These are phyloP conservation scores for Rhizopogon roseolus DNA, from an alignment of 768 basidiomycete genomes.

Conservation along the genomic window DNA sequence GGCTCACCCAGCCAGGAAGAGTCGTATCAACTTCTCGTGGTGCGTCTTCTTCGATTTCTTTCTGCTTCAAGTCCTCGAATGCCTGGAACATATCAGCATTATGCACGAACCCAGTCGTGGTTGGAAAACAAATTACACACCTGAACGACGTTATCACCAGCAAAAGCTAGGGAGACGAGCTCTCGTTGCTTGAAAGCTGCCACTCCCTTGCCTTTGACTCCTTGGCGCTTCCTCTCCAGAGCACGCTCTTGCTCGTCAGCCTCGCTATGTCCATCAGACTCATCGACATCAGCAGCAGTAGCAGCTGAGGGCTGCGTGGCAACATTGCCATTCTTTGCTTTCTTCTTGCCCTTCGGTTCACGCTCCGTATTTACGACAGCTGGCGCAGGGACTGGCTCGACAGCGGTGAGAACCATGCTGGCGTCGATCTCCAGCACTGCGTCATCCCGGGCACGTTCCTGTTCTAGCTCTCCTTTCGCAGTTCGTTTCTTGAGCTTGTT, in stretches of 20 bases:
- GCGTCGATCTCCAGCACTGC: conserved; percentile 71
- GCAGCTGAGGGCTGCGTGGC: background rate
- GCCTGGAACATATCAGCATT: conserved; percentile 42
- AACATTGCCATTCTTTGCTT: background rate
- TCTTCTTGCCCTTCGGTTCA: conserved; percentile 15
- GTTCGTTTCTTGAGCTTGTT: conserved; percentile 68
- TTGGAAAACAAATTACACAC: conserved; percentile 34
- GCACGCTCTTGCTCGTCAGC: conserved; percentile 63
- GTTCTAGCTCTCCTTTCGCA: conserved; percentile 52
- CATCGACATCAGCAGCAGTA: conserved; percentile 29
- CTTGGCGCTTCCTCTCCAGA: conserved; percentile 42
- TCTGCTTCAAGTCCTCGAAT: conserved; percentile 79
- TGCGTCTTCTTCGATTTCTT: conserved; percentile 82
- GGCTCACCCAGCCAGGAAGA: conserved; percentile 85
- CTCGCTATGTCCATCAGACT: conserved; percentile 59
- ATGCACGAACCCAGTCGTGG: background rate
- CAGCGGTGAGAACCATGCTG: conserved; percentile 12
- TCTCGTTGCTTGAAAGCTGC: conserved; percentile 87
- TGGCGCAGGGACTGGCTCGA: conserved; percentile 5
- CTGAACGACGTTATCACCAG: conserved; percentile 93
- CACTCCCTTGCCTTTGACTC: conserved; percentile 30
- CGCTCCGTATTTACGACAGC: background rate
- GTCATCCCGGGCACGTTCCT: conserved; percentile 63
- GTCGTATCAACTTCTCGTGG: conserved; percentile 86
- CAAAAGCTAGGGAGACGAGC: conserved; percentile 91